Conservation (phyloP, 2,329 filamentous ascomycete species). For the Zopfia rhizophila region DNA sequence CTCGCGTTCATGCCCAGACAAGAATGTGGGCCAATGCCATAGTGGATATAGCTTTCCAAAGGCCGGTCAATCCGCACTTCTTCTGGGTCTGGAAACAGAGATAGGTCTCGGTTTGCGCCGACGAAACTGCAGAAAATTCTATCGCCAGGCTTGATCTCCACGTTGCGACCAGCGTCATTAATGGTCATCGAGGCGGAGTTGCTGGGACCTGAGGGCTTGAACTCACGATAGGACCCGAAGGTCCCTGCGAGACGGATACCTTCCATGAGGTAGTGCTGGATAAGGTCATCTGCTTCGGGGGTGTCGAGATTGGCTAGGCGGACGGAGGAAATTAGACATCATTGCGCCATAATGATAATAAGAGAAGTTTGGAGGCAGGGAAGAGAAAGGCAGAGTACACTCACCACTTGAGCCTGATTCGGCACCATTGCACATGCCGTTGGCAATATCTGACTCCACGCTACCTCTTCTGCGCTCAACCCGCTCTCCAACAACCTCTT, state of each 20-base stretch:
- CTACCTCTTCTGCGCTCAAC: constrained; percentile 71
- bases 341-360: neutral
- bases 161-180: constrained; percentile 66
- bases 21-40: constrained; percentile 46
- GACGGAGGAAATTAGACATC: constrained; percentile 1
- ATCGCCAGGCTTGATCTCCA: constrained; percentile 67
- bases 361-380: neutral
- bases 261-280: constrained; percentile 77
- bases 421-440: constrained; percentile 74
- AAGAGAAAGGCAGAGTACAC: constrained; percentile 1
- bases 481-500: constrained; percentile 72
- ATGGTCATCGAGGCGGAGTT: constrained; percentile 60
- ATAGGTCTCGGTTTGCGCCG: too few species aligned
- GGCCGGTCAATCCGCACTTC: constrained; percentile 40
- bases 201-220: neutral
- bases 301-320: constrained; percentile 66
- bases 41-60: constrained; percentile 43
- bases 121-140: constrained; percentile 73
- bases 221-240: constrained; percentile 68
- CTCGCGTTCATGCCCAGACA: constrained; percentile 46
- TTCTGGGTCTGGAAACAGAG: constrained; percentile 46
- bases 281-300: constrained; percentile 68
- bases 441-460: constrained; percentile 76
- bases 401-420: constrained; percentile 74
- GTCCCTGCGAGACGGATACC: constrained; percentile 75